These are phyloP conservation scores for Pisolithus marmoratus DNA, from an alignment of 768 basidiomycete genomes.

Conservation along the genomic window DNA sequence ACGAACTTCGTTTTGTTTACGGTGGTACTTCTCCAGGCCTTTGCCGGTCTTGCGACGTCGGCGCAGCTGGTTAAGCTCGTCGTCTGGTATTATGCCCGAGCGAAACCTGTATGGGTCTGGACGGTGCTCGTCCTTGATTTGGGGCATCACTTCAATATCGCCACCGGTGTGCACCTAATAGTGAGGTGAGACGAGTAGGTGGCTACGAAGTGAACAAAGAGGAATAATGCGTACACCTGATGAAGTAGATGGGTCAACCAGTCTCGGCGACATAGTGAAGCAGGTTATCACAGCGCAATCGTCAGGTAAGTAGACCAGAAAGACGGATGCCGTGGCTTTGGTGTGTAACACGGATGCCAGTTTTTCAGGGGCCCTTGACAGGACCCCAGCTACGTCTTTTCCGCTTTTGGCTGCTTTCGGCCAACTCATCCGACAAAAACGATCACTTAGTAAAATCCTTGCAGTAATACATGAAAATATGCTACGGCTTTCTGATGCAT, in stretches of 20 bases:
- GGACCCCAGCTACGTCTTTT: too few relatives aligned
- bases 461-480: too few relatives aligned
- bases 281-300: conserved; percentile 25
- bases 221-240: conserved; percentile 6
- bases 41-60: conserved; percentile 53
- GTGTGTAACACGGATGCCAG: not conserved
- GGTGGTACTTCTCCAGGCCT: conserved; percentile 58
- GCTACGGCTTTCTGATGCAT: too few relatives aligned
- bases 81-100: conserved; percentile 53
- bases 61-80: conserved; percentile 58
- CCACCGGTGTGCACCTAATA: not conserved
- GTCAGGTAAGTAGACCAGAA: not conserved
- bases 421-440: too few relatives aligned
- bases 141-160: conserved; percentile 38
- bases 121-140: conserved; percentile 26
- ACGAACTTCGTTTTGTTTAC: conserved; percentile 66
- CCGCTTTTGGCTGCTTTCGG: too few relatives aligned
- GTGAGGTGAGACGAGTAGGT: not conserved
- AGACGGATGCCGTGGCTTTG: not conserved
- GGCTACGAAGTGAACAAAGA: not conserved
- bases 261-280: conserved; percentile 32
- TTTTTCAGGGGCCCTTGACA: not conserved
- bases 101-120: conserved; percentile 67
- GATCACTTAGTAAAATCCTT: too few relatives aligned
- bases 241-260: conserved; percentile 1